Conservation (phyloP, 129 eudicot genomes). For the Heracleum sosnowskyi region DNA sequence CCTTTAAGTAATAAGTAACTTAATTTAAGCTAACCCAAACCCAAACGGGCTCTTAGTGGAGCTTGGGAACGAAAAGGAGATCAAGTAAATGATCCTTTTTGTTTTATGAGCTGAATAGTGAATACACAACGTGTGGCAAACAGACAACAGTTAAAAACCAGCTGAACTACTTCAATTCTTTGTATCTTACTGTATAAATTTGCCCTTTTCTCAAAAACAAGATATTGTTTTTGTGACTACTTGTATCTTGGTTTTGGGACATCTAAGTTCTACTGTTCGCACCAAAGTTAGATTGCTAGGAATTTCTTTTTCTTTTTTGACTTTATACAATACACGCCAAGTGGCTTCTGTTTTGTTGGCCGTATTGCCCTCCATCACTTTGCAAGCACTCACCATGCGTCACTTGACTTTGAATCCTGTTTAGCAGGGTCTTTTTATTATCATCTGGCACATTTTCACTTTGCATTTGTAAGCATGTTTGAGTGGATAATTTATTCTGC, state of each 20-base stretch:
- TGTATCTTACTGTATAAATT: not conserved
- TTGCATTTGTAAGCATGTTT: not conserved
- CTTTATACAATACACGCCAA: not conserved
- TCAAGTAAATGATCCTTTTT: no score
- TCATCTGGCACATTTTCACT: not conserved
- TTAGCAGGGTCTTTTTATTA: no score
- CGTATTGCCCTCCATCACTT: not conserved
- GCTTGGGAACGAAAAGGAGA: no score
- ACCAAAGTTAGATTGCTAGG: not conserved
- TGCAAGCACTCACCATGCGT: no score
- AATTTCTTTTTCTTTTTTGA: not conserved
- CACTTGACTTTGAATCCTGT: no score
- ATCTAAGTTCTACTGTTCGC: not conserved
- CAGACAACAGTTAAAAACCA: no score
- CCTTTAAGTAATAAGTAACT: no score
- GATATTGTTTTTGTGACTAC: not conserved
- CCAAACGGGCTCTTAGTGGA: no score
- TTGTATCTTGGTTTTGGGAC: not conserved
- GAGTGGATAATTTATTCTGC: not conserved
- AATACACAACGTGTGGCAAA: no score
- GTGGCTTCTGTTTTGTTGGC: not conserved
- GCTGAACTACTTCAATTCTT: no score
- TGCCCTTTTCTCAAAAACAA: not conserved
- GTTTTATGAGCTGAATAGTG: no score
- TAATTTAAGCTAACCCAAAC: no score